phyloP scores from a whole-genome alignment of 192 early-diverging fungal genomes.

The Anaeromyces robustus region DNA sequence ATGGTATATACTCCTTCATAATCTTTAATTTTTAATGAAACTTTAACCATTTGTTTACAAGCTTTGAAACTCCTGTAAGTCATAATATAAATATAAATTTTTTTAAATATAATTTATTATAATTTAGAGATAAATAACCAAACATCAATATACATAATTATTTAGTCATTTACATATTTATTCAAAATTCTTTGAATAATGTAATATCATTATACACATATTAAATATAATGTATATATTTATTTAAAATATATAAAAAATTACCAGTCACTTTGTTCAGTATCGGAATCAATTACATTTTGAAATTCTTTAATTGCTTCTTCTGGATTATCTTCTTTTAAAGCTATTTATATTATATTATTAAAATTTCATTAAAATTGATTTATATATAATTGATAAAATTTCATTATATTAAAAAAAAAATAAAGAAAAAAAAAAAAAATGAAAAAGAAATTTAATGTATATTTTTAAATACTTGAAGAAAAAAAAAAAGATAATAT shows the following conservation, averaged over 20 bases:
- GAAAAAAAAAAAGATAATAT: no score
- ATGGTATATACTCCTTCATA: conserved; percentile 46
- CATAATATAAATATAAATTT: not conserved
- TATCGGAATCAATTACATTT: conserved; percentile 58
- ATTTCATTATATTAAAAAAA: not conserved
- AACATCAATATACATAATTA: no score
- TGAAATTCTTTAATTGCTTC: conserved; percentile 60
- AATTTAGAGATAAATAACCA: not conserved
- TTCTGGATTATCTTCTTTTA: conserved; percentile 62
- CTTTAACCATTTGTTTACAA: conserved; percentile 71
- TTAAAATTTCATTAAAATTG: not conserved
- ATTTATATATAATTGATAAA: no score
- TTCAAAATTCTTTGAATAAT: no score
- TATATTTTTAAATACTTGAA: no score
- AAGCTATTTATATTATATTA: conserved; percentile 19
- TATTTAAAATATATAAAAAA: no score
- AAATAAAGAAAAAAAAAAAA: not conserved
- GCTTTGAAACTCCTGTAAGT: conserved; percentile 81
- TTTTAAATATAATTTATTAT: not conserved
- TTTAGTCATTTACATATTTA: no score
- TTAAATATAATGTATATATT: no score
- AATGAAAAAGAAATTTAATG: no score
- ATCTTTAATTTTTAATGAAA: conserved; percentile 47
- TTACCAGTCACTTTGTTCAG: conserved; percentile 73
- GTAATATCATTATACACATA: no score